phyloP scores from a whole-genome alignment of 1,284 basidiomycete species.

The Schizopora paradoxa region DNA sequence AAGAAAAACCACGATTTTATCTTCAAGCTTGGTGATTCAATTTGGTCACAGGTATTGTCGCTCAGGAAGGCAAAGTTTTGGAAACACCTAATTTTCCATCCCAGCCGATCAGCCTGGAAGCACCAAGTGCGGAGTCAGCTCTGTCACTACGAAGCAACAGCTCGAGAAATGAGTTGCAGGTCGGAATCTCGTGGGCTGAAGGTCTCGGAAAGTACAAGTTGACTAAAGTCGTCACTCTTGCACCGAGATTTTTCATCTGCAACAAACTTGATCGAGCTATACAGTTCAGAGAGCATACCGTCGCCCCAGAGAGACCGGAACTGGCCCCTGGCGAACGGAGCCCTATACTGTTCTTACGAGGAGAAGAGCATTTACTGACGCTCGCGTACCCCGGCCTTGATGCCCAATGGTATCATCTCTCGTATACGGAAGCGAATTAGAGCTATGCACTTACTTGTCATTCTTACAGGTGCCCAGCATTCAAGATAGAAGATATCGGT shows the following conservation, averaged over 20 bases:
- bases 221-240: constrained; percentile 89
- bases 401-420: constrained; percentile 70
- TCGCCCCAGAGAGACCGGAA: constrained; percentile 37
- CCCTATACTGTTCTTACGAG: constrained; percentile 67
- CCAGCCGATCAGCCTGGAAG: constrained; percentile 83
- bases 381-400: constrained; percentile 84
- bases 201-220: constrained; percentile 96
- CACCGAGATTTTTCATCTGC: constrained; percentile 88
- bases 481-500: constrained; percentile 92
- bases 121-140: constrained; percentile 85
- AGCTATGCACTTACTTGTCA: constrained; percentile 11
- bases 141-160: constrained; percentile 69
- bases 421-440: neutral
- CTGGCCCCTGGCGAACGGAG: constrained; percentile 66
- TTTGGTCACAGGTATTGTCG: constrained; percentile 79
- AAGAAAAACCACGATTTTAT: constrained; percentile 83
- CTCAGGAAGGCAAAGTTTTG: neutral
- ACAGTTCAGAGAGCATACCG: constrained; percentile 76
- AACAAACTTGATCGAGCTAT: constrained; percentile 74
- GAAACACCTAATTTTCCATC: neutral
- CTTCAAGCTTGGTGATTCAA: constrained; percentile 81
- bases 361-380: constrained; percentile 68
- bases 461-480: constrained; percentile 75
- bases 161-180: constrained; percentile 72
- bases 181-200: constrained; percentile 91